Evolutionary conservation across 208 protist species (phyloP), one percentile per base, ranked within the genome.

Genomic region (Pavlovales sp.): DNA sequence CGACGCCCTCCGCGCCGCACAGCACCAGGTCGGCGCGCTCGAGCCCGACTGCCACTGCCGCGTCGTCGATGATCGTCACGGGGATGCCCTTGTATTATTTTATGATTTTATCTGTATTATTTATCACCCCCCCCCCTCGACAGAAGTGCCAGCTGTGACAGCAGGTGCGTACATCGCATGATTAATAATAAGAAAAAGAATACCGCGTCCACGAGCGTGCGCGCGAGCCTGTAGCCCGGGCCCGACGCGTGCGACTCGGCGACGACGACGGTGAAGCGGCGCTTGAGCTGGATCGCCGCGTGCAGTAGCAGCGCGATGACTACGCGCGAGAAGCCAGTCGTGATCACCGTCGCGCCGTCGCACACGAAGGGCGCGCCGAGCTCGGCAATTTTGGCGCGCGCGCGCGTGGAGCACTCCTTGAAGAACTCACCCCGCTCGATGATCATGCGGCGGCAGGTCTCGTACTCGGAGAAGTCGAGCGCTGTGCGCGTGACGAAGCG

Each of bases 21-120:
- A 92, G 38, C 22, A 89, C 57, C 11, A 89, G 32, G 32, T 92
- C 28, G 34, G 32, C 32, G 38, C 83, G 14, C 38, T 38, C 30
- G 34, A 91, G 92, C 4, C 57, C 42, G 79, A 82, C 76, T 7
- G 91, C 93, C 40, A 95, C 93, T 18, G 92, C 95, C 30, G 91
- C 90, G 90, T 95, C 94, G 40, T 93, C 86, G 76, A 95, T 92
- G 41, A 96, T 78, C 57, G 91, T 94, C 32, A 93, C 94, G 22
- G 94, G 94, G 47, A 96, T 67, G 14, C 83, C 83, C n/a, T n/a
- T n/a, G n/a, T n/a, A n/a, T n/a, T n/a, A n/a, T n/a, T n/a, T n/a
- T n/a, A n/a, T n/a, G n/a, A n/a, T n/a, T n/a, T n/a, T n/a, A n/a
- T n/a, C n/a, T n/a, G n/a, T n/a, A n/a, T n/a, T n/a, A n/a, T n/a